Evolutionary conservation across 2,329 filamentous ascomycete species (phyloP).

Genomic region (Diaporthe caulivora): DNA sequence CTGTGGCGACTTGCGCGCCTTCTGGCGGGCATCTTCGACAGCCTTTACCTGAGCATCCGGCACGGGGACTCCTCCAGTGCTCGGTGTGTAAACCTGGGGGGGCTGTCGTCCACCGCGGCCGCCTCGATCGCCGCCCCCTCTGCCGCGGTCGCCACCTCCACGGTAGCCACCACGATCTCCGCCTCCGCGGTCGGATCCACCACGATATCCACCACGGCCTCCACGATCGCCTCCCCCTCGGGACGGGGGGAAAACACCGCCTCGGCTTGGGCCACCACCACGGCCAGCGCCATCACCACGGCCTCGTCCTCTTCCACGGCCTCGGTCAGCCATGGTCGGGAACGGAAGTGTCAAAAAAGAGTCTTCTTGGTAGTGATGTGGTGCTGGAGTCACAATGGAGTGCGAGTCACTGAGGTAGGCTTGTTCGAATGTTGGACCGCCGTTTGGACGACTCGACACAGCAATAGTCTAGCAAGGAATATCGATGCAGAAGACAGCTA

Average conservation of each 20-base stretch:
- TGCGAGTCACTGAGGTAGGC: not conserved
- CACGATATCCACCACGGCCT: conserved; percentile 29
- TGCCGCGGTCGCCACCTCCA: conserved; percentile 15
- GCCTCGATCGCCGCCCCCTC: conserved; percentile 22
- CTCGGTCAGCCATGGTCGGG: not conserved
- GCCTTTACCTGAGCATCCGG: conserved; percentile 20
- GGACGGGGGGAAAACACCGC: not conserved
- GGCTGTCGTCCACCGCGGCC: conserved; percentile 29
- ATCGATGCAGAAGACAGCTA: not conserved
- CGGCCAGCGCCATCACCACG: conserved; percentile 3
- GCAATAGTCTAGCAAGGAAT: not conserved
- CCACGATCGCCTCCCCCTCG: conserved; percentile 26
- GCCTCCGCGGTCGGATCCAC: conserved; percentile 16
- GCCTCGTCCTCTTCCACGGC: conserved; percentile 9
- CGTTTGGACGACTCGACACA: not conserved
- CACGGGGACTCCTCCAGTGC: not conserved
- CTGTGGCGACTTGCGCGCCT: conserved; percentile 24
- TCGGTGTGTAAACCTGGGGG: conserved; percentile 24
- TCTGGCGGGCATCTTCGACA: conserved; percentile 36
- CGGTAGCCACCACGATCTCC: conserved; percentile 7
- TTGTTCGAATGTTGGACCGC: not conserved
- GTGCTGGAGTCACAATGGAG: not conserved
- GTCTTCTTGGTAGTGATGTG: not conserved
- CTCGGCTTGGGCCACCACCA: conserved; percentile 8
- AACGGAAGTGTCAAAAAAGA: not conserved